These are phyloP conservation scores for Amaranthus palmeri DNA, from an alignment of 148 eudicot genomes.

Conservation along the genomic window DNA sequence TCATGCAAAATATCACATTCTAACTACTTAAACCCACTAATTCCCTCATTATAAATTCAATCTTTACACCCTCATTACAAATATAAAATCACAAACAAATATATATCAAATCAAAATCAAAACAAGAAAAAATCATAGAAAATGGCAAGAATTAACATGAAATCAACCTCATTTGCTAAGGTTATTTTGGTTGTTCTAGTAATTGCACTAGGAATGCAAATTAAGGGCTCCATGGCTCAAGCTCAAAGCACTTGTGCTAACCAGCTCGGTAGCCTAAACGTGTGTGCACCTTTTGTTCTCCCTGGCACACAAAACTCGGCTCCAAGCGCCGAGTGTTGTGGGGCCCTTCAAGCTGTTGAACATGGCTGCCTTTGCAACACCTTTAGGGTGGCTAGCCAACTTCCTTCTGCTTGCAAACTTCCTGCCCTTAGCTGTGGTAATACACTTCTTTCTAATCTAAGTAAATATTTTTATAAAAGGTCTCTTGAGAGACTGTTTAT, in stretches of 20 bases:
- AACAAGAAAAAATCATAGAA: background rate
- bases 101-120: background rate
- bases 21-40: background rate
- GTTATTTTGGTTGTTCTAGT: constrained; percentile 4
- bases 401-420: constrained; percentile 73
- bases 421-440: constrained; percentile 45
- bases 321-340: constrained; percentile 71
- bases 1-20: constrained; percentile 19
- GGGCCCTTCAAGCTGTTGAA: constrained; percentile 52
- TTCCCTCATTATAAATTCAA: constrained; percentile 16
- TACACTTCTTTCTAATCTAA: background rate
- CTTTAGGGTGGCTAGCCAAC: constrained; percentile 50
- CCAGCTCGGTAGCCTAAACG: constrained; percentile 41
- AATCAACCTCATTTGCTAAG: background rate
- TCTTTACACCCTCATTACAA: background rate
- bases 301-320: constrained; percentile 38
- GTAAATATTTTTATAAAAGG: no score
- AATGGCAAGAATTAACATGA: constrained; percentile 14
- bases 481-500: no score
- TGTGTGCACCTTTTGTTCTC: constrained; percentile 63
- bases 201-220: constrained; percentile 15
- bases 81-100: background rate
- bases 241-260: constrained; percentile 37
- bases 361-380: constrained; percentile 79
- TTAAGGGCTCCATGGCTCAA: constrained; percentile 20